Base-by-base conservation (phyloP, 257 asterid genomes). In the Scutellaria barbata region DNA sequence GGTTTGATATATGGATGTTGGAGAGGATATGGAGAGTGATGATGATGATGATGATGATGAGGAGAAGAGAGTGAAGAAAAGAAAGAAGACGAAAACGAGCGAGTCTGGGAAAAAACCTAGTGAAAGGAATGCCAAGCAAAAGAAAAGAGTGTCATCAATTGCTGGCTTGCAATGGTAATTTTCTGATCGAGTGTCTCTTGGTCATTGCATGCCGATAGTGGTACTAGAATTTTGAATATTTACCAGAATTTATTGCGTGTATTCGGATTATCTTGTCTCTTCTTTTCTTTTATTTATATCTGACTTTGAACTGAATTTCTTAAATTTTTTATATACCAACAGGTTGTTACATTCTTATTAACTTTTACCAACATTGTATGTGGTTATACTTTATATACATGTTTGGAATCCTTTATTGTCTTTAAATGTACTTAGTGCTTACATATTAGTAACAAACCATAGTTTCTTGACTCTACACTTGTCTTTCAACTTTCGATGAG, bases 1-100 rank as follows among this genome's bases (percentile, higher is more conserved):
- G 80, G 91, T 92, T 74, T 68, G 72, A 0, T 90, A 88, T 67
- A 93, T 93, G 97, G 98, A 93, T 82, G 85, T 76, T 22, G 90
- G 71, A 14, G 95, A 75, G 81, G 92, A 75, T 56, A 41, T 81
- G 61, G 88, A 61, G 43, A 73, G 73, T 58, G 87, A 79, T 62
- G 78, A 56, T 40, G 85, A 61, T 65, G 84, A 69, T 40, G 63
- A 41, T 25, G 83, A 75, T 63, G 81, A 55, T 42, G 63, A 50
- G 22, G 14, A 64, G 39, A 74, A 68, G 58, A 11, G 55, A 71
- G 72, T 3, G 39, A 64, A 81, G 70, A 75, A 61, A 80, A 73
- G 77, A 70, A 58, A 42, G 53, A 66, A 35, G 39, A 68, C 57
- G 76, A 75, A 63, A 53, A 84, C 70, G 73, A 77, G 63, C 8